phyloP scores from a whole-genome alignment of 805 yeast genomes.

The Hemisphaericaspora nanyangensis region DNA sequence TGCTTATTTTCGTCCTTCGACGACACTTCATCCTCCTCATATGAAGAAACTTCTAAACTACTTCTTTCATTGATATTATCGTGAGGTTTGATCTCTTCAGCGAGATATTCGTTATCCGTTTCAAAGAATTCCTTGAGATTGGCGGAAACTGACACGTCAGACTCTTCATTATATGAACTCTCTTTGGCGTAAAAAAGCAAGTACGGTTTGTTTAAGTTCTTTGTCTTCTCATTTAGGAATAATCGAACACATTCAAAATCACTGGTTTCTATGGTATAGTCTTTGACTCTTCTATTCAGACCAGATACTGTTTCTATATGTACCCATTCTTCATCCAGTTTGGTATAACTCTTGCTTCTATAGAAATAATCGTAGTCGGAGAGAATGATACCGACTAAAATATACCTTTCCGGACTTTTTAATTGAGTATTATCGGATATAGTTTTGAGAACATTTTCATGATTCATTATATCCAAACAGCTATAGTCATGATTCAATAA shows the following conservation, averaged over 20 bases:
- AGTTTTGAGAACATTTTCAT: constrained; percentile 14
- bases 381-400: constrained; percentile 28
- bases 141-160: constrained; percentile 5
- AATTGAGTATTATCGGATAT: constrained; percentile 3
- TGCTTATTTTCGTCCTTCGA: neutral
- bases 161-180: constrained; percentile 6
- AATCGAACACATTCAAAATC: constrained; percentile 17
- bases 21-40: constrained; percentile 4
- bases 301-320: constrained; percentile 11
- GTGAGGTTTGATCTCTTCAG: neutral
- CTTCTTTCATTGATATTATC: neutral
- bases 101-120: constrained; percentile 13
- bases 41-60: neutral
- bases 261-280: constrained; percentile 17
- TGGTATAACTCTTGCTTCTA: constrained; percentile 10
- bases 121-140: constrained; percentile 14
- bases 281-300: constrained; percentile 10
- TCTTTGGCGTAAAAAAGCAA: constrained; percentile 18
- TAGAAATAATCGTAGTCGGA: constrained; percentile 28
- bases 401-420: constrained; percentile 18
- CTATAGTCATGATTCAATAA: constrained; percentile 13
- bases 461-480: constrained; percentile 17
- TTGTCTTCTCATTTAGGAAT: constrained; percentile 12
- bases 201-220: constrained; percentile 9
- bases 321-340: constrained; percentile 17